Base-by-base conservation (phyloP, 192 early-diverging fungal species). In the Geosiphon pyriformis region DNA sequence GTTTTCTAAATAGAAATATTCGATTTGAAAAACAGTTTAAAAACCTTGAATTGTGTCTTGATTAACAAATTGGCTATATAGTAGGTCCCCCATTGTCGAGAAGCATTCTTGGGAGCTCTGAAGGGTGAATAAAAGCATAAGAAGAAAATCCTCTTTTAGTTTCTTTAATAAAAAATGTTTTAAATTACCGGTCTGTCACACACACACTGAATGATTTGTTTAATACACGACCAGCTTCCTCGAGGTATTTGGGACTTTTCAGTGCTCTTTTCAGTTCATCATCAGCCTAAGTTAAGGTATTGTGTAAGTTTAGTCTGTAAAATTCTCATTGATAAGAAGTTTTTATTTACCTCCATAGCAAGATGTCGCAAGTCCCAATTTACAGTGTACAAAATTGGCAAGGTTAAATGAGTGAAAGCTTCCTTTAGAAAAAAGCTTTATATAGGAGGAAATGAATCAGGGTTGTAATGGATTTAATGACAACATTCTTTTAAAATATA, bases 61-160 rank as follows among this genome's bases (percentile, higher is more conserved):
- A 99, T 93, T 8, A 98, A 74, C 0, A 96, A 75, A 58, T 90
- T 92, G 49, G 85, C 87, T 68, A 98, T 83, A 59, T 80, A 88
- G 74, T 94, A 99, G 3, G 90, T 92, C 7, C 96, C 96, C 93
- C 92, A 95, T 69, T 94, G 94, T 31, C 92, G 82, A 15, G 94
- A 94, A 25, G 68, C 64, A 11, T 73, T 71, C 6, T 81, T 50
- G 37, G 70, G 61, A 8, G 73, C 51, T 52, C 76, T 77, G 10
- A 59, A 65, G 30, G 58, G 18, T 60, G 18, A 69, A 30, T 7
- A 10, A 12, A 1, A 7, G 58, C 1, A 10, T 22, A n/a, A 54
- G 11, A 49, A 50, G 27, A 18, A 3, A 17, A 11, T 1, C 74
- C 22, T 10, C 25, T 32, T 0, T 48, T 22, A n/a, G n/a, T n/a